Evolutionary conservation across 2,329 filamentous ascomycete species (phyloP).

Genomic region (Endoconidiophora laricicola): DNA sequence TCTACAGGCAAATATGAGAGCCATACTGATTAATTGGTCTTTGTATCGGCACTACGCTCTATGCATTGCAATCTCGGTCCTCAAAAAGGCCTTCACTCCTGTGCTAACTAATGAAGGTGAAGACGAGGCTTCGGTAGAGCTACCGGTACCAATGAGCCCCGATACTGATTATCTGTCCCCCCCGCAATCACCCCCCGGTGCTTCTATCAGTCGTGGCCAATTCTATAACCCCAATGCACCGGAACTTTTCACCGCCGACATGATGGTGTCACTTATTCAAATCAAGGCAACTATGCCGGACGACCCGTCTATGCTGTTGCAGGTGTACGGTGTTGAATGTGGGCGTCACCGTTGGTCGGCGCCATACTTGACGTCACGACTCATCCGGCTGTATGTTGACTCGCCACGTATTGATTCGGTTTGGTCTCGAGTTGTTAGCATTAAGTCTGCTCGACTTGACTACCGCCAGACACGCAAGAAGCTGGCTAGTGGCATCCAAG

Average conservation of each 20-base stretch:
- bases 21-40: conserved; percentile 73
- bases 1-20: conserved; percentile 64
- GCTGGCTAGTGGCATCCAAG: conserved; percentile 34
- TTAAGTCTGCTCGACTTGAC: conserved; percentile 68
- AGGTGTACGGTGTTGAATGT: conserved; percentile 66
- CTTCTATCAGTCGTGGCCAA: conserved; percentile 5
- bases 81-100: conserved; percentile 25
- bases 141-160: conserved; percentile 14
- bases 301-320: conserved; percentile 83
- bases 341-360: conserved; percentile 77
- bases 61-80: conserved; percentile 60
- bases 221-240: conserved; percentile 14
- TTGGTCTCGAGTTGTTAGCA: conserved; percentile 74
- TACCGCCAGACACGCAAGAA: conserved; percentile 62
- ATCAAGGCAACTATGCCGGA: conserved; percentile 76
- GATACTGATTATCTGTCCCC: conserved; percentile 22
- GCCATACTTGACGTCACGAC: conserved; percentile 61
- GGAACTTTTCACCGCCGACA: conserved; percentile 67
- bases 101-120: conserved; percentile 12
- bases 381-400: conserved; percentile 74
- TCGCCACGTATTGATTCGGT: conserved; percentile 66
- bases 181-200: conserved; percentile 16
- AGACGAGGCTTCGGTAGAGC: conserved; percentile 5
- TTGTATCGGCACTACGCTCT: conserved; percentile 85
- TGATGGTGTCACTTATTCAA: conserved; percentile 68